Conservation (phyloP, 352 stramenopile species). For the Blastocystis sp. region DNA sequence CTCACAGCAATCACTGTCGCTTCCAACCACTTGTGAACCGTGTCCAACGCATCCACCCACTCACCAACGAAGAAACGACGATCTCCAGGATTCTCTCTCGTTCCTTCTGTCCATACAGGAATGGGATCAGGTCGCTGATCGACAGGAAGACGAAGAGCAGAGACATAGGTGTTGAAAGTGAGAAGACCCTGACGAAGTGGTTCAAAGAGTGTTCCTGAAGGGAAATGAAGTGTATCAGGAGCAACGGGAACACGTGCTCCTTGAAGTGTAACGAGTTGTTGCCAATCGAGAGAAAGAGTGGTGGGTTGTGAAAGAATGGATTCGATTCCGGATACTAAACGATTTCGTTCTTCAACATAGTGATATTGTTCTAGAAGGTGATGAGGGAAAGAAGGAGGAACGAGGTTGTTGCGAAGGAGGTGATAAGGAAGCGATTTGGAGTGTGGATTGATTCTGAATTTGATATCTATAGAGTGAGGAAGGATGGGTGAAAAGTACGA, state of each 20-base stretch:
- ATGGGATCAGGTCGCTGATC: background rate
- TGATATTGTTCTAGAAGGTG: background rate
- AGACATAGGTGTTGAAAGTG: slow-evolving; percentile 42
- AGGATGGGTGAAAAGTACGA: background rate
- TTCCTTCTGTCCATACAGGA: background rate
- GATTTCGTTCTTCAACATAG: background rate
- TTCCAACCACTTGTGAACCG: slow-evolving; percentile 77
- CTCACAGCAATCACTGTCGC: slow-evolving; percentile 70
- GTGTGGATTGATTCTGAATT: background rate
- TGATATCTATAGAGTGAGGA: background rate
- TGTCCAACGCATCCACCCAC: slow-evolving; percentile 77
- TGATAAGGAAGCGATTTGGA: background rate
- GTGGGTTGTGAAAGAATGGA: background rate
- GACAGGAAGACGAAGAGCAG: background rate
- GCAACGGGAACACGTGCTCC: background rate
- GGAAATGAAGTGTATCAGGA: background rate
- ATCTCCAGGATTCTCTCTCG: background rate
- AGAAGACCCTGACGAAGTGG: slow-evolving; percentile 26
- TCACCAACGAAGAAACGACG: slow-evolving; percentile 8
- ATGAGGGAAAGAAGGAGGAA: background rate
- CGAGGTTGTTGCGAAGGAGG: background rate
- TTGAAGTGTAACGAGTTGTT: background rate
- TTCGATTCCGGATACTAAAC: background rate
- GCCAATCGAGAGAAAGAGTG: background rate
- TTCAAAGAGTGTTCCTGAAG: background rate